Conservation (phyloP, 2,329 filamentous ascomycete species). For the Botrytis aclada region DNA sequence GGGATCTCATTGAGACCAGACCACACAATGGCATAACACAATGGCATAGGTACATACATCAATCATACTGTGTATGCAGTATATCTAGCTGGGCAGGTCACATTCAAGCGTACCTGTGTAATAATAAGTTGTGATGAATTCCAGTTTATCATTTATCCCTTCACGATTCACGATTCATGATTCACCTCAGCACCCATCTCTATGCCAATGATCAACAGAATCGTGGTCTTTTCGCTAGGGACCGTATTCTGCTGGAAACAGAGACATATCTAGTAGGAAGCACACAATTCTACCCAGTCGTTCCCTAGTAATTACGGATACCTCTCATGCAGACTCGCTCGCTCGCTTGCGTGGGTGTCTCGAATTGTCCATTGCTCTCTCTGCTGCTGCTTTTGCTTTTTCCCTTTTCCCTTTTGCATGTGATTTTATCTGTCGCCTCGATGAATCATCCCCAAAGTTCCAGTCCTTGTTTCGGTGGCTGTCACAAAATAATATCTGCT, state of each 20-base stretch:
- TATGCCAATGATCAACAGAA: neutral
- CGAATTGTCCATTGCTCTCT: neutral
- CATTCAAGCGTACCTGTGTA: neutral
- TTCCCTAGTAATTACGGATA: neutral
- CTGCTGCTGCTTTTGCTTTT: neutral
- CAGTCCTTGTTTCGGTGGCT: neutral
- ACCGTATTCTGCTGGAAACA: neutral
- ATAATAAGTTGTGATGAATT: too few species aligned
- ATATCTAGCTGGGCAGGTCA: too few species aligned
- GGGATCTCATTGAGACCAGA: neutral
- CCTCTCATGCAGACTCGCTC: neutral
- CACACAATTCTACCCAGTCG: neutral
- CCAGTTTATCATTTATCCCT: neutral
- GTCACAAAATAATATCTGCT: neutral
- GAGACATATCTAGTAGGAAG: neutral
- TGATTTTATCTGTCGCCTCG: neutral
- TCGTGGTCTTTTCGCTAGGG: conserved; percentile 1
- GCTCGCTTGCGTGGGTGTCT: neutral
- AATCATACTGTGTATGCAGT: too few species aligned
- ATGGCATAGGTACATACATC: too few species aligned
- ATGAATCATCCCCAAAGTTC: neutral
- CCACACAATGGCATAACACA: too few species aligned
- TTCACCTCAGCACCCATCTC: neutral
- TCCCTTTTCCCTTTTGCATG: neutral
- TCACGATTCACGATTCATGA: neutral